phyloP scores from a whole-genome alignment of 148 eudicot genomes.

The Tetragonia tetragonoides region DNA sequence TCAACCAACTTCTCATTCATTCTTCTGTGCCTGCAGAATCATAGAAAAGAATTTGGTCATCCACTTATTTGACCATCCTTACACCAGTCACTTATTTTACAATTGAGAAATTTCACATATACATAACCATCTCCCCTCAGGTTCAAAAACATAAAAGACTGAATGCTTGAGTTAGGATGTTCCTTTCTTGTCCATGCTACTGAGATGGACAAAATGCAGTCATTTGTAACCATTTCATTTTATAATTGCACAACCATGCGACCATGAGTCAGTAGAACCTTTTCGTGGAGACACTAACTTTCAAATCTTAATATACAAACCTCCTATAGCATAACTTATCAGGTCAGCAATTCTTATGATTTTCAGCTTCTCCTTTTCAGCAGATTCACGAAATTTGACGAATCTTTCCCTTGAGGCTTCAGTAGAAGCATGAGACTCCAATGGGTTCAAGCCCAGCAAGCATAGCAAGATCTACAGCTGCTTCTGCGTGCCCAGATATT shows the following conservation, averaged over 20 bases:
- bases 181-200: too few relatives aligned
- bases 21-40: constrained; percentile 49
- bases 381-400: constrained; percentile 53
- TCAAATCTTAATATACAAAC: background rate
- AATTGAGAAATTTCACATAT: too few relatives aligned
- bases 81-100: background rate
- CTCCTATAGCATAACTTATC: constrained; percentile 36
- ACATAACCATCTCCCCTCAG: too few relatives aligned
- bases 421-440: constrained; percentile 54
- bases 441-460: constrained; percentile 63
- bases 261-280: background rate
- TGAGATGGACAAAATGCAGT: too few relatives aligned
- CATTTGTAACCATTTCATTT: too few relatives aligned
- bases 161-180: too few relatives aligned
- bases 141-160: too few relatives aligned
- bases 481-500: constrained; percentile 75
- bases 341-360: constrained; percentile 59
- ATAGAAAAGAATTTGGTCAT: background rate
- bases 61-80: background rate
- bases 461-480: constrained; percentile 58
- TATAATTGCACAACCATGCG: background rate
- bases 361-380: constrained; percentile 44
- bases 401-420: constrained; percentile 71
- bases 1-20: constrained; percentile 52
- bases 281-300: background rate